Conservation (phyloP, 768 basidiomycete genomes). For the Russula virescens region DNA sequence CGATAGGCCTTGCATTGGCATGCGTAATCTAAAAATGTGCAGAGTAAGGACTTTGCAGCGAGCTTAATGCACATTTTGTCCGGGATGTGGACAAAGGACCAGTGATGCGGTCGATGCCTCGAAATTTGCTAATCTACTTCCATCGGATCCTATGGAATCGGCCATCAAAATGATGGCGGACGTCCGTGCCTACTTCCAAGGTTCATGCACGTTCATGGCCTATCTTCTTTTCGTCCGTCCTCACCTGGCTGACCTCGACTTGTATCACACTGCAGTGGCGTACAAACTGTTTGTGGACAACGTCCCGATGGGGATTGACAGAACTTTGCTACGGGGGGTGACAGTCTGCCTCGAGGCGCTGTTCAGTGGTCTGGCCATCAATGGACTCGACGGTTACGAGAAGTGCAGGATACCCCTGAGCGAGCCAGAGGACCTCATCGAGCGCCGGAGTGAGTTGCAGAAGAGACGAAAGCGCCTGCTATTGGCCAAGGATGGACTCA, state of each 20-base stretch:
- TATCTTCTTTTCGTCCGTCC: not conserved
- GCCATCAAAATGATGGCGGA: conserved; percentile 64
- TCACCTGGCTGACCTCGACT: not conserved
- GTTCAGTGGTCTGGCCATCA: conserved; percentile 42
- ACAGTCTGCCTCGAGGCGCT: conserved; percentile 39
- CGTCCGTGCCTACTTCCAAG: conserved; percentile 70
- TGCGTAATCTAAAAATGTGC: not conserved
- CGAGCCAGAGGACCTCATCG: conserved; percentile 41
- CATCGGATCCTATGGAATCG: conserved; percentile 46
- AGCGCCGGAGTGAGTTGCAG: conserved; percentile 39
- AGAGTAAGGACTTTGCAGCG: not conserved
- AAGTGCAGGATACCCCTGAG: conserved; percentile 46
- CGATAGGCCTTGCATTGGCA: not conserved
- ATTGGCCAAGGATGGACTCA: conserved; percentile 39
- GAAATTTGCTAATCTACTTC: conserved; percentile 45
- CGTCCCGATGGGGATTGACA: conserved; percentile 51
- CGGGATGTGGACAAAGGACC: not conserved
- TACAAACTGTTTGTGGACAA: conserved; percentile 57
- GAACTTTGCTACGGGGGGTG: conserved; percentile 47
- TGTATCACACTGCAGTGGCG: conserved; percentile 34
- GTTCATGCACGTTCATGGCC: too few species aligned
- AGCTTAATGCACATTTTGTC: not conserved
- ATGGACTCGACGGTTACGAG: conserved; percentile 37
- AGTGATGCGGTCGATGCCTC: conserved; percentile 34
- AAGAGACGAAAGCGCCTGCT: conserved; percentile 46